phyloP scores from a whole-genome alignment of 805 yeast species.

The Candida mattraensis region DNA sequence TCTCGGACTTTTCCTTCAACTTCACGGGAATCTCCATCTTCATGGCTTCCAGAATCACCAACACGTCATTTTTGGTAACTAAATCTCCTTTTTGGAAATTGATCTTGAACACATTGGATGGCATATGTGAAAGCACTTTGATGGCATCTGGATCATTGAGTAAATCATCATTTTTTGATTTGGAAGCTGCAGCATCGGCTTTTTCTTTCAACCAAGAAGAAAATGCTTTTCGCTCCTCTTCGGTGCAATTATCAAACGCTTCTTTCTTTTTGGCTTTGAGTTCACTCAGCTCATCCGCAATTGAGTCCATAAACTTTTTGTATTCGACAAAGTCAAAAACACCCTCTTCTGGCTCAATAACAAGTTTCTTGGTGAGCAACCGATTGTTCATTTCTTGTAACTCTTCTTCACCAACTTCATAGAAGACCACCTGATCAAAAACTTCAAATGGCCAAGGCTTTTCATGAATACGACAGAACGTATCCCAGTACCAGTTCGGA shows the following conservation, averaged over 20 bases:
- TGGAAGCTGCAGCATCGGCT: constrained; percentile 39
- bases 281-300: constrained; percentile 28
- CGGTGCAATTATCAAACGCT: constrained; percentile 72
- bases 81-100: constrained; percentile 72
- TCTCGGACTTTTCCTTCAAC: constrained; percentile 46
- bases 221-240: constrained; percentile 64
- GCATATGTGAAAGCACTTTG: constrained; percentile 84
- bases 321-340: constrained; percentile 36
- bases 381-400: constrained; percentile 30
- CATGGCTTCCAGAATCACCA: constrained; percentile 95
- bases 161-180: constrained; percentile 1
- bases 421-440: constrained; percentile 79
- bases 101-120: constrained; percentile 95
- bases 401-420: constrained; percentile 36
- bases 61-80: constrained; percentile 71
- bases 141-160: constrained; percentile 65
- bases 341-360: constrained; percentile 28
- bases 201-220: constrained; percentile 45
- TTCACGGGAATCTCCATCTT: constrained; percentile 74
- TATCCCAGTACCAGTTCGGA: constrained; percentile 94
- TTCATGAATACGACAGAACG: constrained; percentile 48
- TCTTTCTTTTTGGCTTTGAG: constrained; percentile 52
- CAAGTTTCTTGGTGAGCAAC: constrained; percentile 31
- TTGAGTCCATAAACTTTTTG: constrained; percentile 28
- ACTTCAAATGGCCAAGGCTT: constrained; percentile 90